A percentile compares a stretch with the other conserved stretches of the same genome.
phyloP scores from a whole-genome alignment of 441 rosid species.

The Populus trichocarpa region DNA sequence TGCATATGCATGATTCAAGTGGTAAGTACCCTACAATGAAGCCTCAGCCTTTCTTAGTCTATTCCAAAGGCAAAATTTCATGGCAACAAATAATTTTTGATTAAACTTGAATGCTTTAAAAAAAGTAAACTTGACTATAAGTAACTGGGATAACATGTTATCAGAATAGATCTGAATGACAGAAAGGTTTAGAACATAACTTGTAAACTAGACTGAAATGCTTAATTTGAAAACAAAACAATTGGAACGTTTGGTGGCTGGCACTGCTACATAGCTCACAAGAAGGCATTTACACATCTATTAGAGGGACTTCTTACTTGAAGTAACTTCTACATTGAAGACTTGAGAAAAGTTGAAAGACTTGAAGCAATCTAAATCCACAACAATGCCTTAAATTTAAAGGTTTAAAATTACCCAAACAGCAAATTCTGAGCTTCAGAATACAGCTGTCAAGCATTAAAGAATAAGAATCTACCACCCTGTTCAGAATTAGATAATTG shows the following conservation, averaged over 20 bases:
- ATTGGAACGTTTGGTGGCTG: neutral
- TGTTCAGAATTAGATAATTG: neutral
- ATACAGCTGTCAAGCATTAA: neutral
- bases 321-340: neutral
- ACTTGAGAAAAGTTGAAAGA: neutral
- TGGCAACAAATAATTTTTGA: conserved; percentile 2
- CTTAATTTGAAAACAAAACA: neutral
- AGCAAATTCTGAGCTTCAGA: neutral
- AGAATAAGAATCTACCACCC: neutral
- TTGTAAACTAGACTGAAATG: conserved; percentile 2
- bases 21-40: conserved; percentile 8
- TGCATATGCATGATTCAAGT: conserved; percentile 30
- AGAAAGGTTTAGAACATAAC: neutral
- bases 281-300: neutral
- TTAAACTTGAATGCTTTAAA: neutral
- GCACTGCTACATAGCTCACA: neutral
- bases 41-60: neutral
- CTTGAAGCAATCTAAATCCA: neutral
- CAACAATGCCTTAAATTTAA: neutral
- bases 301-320: neutral
- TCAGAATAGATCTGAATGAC: neutral
- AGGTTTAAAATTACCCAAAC: neutral
- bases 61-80: neutral
- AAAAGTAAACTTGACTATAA: neutral
- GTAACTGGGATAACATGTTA: neutral